Evolutionary conservation across 805 yeast species (phyloP).

Genomic region (Pichia ethanolica): DNA sequence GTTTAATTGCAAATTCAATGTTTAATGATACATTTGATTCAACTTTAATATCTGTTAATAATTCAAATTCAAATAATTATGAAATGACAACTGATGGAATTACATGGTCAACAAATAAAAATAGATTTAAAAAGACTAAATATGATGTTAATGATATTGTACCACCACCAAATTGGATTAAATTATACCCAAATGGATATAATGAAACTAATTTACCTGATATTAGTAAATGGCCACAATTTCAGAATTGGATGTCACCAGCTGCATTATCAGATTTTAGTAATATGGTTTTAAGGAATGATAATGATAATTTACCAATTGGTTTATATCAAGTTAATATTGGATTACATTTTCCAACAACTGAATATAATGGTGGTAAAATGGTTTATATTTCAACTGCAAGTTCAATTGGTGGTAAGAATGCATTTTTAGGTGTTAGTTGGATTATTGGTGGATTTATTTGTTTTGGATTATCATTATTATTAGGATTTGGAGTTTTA

Average conservation of each 20-base stretch:
- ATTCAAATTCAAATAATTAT: constrained; percentile 34
- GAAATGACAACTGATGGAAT: constrained; percentile 47
- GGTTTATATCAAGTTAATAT: constrained; percentile 60
- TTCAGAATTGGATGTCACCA: constrained; percentile 85
- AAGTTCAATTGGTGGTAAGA: constrained; percentile 71
- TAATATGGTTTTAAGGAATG: constrained; percentile 59
- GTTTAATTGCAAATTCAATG: constrained; percentile 71
- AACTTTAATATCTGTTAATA: constrained; percentile 34
- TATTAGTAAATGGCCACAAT: constrained; percentile 55
- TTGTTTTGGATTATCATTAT: constrained; percentile 50
- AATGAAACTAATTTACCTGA: constrained; percentile 65
- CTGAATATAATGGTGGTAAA: constrained; percentile 59
- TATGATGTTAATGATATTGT: constrained; percentile 55
- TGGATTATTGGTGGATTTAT: constrained; percentile 74
- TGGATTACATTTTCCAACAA: constrained; percentile 76
- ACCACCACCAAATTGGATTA: constrained; percentile 82
- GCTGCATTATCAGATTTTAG: constrained; percentile 65
- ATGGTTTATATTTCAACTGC: constrained; percentile 61
- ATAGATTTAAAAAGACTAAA: constrained; percentile 55
- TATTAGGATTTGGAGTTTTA: constrained; percentile 47
- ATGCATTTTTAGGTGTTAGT: constrained; percentile 59
- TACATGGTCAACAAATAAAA: constrained; percentile 64
- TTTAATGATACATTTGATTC: constrained; percentile 68
- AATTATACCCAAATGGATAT: constrained; percentile 66
- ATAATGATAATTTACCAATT: constrained; percentile 40